Conservation (phyloP, 2,329 filamentous ascomycete species). For the Aspergillus sergii region DNA sequence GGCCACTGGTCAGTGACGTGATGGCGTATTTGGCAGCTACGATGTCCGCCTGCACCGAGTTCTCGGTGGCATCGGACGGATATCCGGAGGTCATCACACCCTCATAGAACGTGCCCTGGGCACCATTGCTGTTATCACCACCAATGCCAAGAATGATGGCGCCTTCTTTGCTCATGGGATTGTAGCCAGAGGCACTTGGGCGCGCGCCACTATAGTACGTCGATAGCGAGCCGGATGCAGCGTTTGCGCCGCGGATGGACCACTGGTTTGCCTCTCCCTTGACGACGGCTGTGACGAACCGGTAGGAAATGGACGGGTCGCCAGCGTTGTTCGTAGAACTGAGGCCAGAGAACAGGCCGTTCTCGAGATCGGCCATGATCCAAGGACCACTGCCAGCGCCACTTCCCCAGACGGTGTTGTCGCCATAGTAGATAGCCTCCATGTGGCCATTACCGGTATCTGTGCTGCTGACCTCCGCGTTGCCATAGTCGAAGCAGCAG, state of each 20-base stretch:
- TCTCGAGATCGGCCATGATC: conserved; percentile 71
- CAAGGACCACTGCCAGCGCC: conserved; percentile 64
- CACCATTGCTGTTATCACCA: conserved; percentile 64
- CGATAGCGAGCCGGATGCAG: conserved; percentile 56
- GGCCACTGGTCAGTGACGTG: conserved; percentile 52
- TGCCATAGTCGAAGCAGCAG: conserved; percentile 59
- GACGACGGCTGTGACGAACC: conserved; percentile 60
- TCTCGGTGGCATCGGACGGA: conserved; percentile 61
- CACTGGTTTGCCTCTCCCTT: conserved; percentile 61
- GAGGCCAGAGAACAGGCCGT: conserved; percentile 64
- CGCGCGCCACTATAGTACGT: conserved; percentile 63
- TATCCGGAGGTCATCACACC: conserved; percentile 66
- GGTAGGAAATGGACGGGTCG: conserved; percentile 56
- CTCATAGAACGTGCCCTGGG: conserved; percentile 67
- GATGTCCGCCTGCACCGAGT: conserved; percentile 62
- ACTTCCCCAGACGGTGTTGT: conserved; percentile 56
- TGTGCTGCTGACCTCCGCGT: conserved; percentile 55
- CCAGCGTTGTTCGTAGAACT: conserved; percentile 51
- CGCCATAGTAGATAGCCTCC: conserved; percentile 69
- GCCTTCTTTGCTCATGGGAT: conserved; percentile 66
- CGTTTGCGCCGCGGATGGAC: conserved; percentile 62
- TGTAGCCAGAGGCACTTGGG: conserved; percentile 57
- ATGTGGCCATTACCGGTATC: conserved; percentile 67
- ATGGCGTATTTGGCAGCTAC: conserved; percentile 60
- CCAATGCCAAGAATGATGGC: conserved; percentile 71